These are phyloP conservation scores for Kalanchoe fedtschenkoi DNA, from an alignment of 164 flowering plant genomes.

Conservation along the genomic window DNA sequence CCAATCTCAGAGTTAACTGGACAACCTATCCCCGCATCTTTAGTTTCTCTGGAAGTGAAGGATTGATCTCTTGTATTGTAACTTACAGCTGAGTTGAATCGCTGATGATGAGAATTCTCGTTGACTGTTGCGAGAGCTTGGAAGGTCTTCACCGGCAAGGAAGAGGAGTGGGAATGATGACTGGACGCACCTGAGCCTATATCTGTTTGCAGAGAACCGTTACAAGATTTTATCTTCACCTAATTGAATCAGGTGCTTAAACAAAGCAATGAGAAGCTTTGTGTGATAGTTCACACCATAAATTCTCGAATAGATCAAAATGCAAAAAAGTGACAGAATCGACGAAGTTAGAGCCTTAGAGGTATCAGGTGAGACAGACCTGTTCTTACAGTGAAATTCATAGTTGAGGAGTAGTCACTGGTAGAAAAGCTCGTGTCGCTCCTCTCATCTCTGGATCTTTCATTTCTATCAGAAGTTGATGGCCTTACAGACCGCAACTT, in stretches of 20 bases:
- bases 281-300: no score
- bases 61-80: slow-evolving; percentile 1
- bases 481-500: slow-evolving; percentile 3
- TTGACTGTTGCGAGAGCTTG: background rate
- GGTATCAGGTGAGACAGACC: background rate
- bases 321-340: no score
- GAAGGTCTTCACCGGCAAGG: background rate
- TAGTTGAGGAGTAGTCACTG: slow-evolving; percentile 8
- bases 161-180: background rate
- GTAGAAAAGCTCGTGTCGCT: background rate
- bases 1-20: slow-evolving; percentile 18
- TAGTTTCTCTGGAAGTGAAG: background rate
- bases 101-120: background rate
- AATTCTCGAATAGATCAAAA: no score
- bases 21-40: background rate
- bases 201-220: slow-evolving; percentile 32
- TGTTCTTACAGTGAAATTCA: background rate
- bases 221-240: no score
- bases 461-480: slow-evolving; percentile 4
- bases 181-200: background rate
- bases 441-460: background rate
- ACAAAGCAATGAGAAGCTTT: no score
- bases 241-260: no score
- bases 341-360: no score
- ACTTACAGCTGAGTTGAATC: background rate